These are phyloP conservation scores for Rhypophila decipiens DNA, from an alignment of 495 filamentous ascomycete species.

Conservation along the genomic window DNA sequence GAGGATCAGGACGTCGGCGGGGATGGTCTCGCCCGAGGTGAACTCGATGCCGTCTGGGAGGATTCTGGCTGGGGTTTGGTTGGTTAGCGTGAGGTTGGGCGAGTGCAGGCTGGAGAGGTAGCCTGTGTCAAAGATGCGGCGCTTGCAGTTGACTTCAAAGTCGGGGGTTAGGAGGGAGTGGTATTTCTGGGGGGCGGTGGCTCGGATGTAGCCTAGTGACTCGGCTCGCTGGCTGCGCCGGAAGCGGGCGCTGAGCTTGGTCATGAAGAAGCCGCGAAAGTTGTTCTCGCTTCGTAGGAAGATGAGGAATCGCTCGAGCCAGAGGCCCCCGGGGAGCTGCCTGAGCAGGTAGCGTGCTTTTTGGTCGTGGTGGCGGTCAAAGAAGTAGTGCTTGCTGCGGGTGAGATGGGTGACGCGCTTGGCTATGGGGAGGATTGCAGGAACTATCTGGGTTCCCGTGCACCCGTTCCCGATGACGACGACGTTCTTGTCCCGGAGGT, in stretches of 20 bases:
- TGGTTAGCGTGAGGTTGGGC: constrained; percentile 27
- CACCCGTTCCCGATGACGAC: constrained; percentile 59
- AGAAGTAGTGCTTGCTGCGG: constrained; percentile 28
- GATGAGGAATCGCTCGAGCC: constrained; percentile 18
- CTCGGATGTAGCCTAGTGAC: constrained; percentile 29
- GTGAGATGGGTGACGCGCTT: constrained; percentile 29
- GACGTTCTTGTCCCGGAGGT: constrained; percentile 47
- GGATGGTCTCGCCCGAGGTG: constrained; percentile 11
- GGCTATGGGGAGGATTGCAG: constrained; percentile 20
- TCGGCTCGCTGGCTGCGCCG: constrained; percentile 2
- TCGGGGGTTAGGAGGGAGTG: constrained; percentile 35
- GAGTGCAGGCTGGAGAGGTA: constrained; percentile 24
- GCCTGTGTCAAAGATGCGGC: constrained; percentile 35
- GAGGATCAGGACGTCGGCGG: constrained; percentile 37
- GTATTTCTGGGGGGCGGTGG: constrained; percentile 33
- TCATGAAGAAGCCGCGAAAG: constrained; percentile 18
- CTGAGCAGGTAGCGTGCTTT: constrained; percentile 10
- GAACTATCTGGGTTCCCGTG: constrained; percentile 41
- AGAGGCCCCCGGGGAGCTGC: constrained; percentile 21
- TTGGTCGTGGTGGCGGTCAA: constrained; percentile 14
- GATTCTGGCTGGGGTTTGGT: constrained; percentile 29
- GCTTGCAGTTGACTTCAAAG: constrained; percentile 39
- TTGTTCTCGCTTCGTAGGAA: constrained; percentile 9
- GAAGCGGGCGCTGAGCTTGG: constrained; percentile 6
- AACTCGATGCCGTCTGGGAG: constrained; percentile 27